Evolutionary conservation across 352 stramenopile genomes (phyloP).

Genomic region (Globisporangium spiculum): DNA sequence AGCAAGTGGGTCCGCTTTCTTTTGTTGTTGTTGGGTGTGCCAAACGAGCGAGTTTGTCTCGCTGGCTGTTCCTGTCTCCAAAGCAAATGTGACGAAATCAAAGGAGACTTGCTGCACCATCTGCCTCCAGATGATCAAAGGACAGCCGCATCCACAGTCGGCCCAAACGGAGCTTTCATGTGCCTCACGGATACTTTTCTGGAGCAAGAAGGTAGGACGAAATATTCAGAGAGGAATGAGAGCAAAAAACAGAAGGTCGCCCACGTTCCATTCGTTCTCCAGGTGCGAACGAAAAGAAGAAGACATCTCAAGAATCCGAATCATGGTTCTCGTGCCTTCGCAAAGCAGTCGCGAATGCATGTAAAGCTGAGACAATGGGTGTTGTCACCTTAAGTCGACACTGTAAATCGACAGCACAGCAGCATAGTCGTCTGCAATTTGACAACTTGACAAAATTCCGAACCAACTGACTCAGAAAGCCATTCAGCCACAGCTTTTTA

Average conservation of each 20-base stretch:
- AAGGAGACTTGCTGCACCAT: background rate
- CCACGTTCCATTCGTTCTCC: background rate
- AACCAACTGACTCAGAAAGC: background rate
- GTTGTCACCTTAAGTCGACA: too few relatives aligned
- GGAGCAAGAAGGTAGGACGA: background rate
- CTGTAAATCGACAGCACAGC: too few relatives aligned
- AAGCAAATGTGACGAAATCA: background rate
- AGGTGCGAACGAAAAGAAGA: background rate
- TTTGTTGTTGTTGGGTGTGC: background rate
- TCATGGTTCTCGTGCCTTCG: too few relatives aligned
- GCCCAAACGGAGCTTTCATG: background rate
- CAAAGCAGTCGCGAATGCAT: too few relatives aligned
- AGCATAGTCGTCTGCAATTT: background rate
- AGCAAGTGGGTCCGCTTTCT: background rate
- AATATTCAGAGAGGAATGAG: background rate
- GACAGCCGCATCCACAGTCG: background rate
- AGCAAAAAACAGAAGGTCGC: background rate
- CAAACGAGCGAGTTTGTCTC: background rate
- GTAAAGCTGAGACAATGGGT: too few relatives aligned
- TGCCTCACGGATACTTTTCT: background rate
- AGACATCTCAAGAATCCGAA: too few relatives aligned
- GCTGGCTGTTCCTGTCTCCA: background rate
- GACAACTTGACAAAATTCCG: background rate
- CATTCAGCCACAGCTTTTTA: background rate
- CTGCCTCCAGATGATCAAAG: background rate